A percentile compares a stretch with the other conserved stretches of the same genome.
Conservation (phyloP, 179 eudicot genomes). For the Heliamphora pulchella region DNA sequence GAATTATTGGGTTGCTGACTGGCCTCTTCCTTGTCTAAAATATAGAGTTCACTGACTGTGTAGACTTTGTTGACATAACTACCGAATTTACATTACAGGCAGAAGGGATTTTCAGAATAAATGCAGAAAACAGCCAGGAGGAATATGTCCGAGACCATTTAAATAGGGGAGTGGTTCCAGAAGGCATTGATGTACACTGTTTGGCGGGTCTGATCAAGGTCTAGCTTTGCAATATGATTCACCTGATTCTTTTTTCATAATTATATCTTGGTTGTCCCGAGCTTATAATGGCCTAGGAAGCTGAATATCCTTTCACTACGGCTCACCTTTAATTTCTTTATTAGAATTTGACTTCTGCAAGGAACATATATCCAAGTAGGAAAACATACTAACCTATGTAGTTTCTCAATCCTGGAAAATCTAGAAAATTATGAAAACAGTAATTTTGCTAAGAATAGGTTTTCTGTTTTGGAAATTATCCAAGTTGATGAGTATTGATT, state of each 20-base stretch:
- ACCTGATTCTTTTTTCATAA: slow-evolving; percentile 8
- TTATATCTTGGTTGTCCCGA: neutral
- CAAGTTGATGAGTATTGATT: neutral
- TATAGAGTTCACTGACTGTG: neutral
- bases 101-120: slow-evolving; percentile 65
- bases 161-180: slow-evolving; percentile 50
- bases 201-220: slow-evolving; percentile 79
- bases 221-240: slow-evolving; percentile 2
- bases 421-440: neutral
- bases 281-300: neutral
- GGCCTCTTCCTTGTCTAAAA: neutral
- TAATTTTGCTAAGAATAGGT: neutral
- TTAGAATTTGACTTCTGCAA: neutral
- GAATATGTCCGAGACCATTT: slow-evolving; percentile 54
- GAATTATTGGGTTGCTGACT: neutral
- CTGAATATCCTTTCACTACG: neutral
- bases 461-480: neutral
- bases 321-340: neutral
- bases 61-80: slow-evolving; percentile 1
- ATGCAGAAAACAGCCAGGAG: slow-evolving; percentile 60
- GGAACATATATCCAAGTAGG: neutral
- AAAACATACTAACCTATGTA: neutral
- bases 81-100: slow-evolving; percentile 29
- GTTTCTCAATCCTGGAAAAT: neutral
- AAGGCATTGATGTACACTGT: slow-evolving; percentile 59